Conservation (phyloP, 2,329 filamentous ascomycete genomes). For the Tolypocladium capitatum region DNA sequence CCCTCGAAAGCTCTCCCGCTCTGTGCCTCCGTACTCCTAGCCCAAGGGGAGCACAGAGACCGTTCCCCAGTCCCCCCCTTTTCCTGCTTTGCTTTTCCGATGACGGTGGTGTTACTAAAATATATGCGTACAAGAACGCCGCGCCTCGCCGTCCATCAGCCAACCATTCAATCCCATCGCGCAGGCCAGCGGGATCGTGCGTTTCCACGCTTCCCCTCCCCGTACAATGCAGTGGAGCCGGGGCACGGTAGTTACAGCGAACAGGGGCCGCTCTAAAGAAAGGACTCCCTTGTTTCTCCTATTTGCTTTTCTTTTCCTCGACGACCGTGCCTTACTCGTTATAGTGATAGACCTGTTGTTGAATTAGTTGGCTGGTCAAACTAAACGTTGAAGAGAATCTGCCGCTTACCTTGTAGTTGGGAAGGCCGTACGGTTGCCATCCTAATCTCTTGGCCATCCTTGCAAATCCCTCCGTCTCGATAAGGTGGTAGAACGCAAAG, state of each 20-base stretch:
- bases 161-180: not conserved
- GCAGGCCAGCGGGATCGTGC: not conserved
- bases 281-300: not conserved
- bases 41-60: not conserved
- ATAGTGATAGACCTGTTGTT: slow-evolving; percentile 66
- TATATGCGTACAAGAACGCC: not conserved
- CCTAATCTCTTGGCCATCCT: slow-evolving; percentile 89
- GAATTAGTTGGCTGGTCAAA: slow-evolving; percentile 4
- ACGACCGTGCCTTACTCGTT: slow-evolving; percentile 50
- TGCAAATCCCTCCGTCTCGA: slow-evolving; percentile 95
- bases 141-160: not conserved
- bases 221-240: not conserved
- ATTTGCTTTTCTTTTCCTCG: not conserved
- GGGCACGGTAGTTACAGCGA: not conserved
- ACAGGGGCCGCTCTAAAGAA: not conserved
- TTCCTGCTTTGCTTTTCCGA: not conserved
- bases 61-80: not conserved
- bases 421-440: slow-evolving; percentile 76
- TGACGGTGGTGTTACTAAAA: not conserved
- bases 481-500: slow-evolving; percentile 90
- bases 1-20: not conserved
- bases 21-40: not conserved
- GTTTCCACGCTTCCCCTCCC: not conserved
- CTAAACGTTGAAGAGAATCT: not conserved
- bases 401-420: slow-evolving; percentile 79